Evolutionary conservation across 2,329 filamentous ascomycete genomes (phyloP), one percentile per base, ranked within the genome.

Genomic region (Aspergillus transmontanensis): DNA sequence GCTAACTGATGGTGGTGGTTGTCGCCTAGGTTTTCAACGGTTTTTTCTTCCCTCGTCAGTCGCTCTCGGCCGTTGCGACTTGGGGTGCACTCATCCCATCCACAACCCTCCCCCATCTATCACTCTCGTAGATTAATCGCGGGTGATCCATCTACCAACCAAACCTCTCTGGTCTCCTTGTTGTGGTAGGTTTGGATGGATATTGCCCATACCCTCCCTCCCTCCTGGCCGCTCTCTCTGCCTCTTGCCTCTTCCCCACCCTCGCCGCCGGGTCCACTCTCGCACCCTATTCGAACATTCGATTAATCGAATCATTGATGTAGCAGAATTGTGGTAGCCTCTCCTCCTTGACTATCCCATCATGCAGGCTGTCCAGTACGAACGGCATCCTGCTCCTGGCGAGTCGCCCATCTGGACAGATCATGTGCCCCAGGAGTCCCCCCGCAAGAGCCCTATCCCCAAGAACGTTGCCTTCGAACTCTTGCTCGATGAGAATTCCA

Each of bases 401-500:
- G 75, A 76, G 64, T 72, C 73, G 51, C 66, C 71, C 56, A 69
- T 67, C 59, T 72, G 71, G 59, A 66, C 69, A 61, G 71, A 72
- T 61, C 69, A 69, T 64, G 71, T 68, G 64, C 67, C 72, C 57
- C 75, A 78, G 65, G 76, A 78, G 58, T 62, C 69, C 63, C 79
- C 78, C 58, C 77, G 77, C 56, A 75, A 71, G 65, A 76, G 69
- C 58, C 77, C 76, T 46, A 73, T 75, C 54, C 81, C 80, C 59
- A 89, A 89, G 79, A 86, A 88, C 74, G 84, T 89, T 74, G 84
- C 86, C 71, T 89, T 89, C 73, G 86, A 89, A 77, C 80, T 89
- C 63, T 81, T 89, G 59, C 80, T 87, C 50, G 84, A 86, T 63
- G 83, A 86, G 68, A 81, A 83, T 64, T 84, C 84, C 65, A 84